phyloP scores from a whole-genome alignment of 2,329 filamentous ascomycete species.

The Colletotrichum filicis region DNA sequence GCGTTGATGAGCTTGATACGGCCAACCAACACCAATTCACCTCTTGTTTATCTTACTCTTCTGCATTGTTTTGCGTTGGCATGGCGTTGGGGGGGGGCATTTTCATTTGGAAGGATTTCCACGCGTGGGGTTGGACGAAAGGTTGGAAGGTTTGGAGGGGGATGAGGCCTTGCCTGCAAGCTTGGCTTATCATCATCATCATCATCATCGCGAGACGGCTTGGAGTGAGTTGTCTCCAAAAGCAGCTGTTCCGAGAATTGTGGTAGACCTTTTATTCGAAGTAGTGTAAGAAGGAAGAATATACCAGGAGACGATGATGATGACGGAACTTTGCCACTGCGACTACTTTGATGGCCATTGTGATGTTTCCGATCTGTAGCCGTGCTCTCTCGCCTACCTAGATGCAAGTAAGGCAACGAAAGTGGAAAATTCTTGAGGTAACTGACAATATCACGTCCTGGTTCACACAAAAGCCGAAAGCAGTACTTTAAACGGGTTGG shows the following conservation, averaged over 20 bases:
- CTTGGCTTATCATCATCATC: background rate
- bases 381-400: background rate
- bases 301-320: constrained; percentile 2
- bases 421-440: too few relatives aligned
- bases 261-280: too few relatives aligned
- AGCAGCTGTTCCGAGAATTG: too few relatives aligned
- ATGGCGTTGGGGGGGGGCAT: constrained; percentile 31
- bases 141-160: background rate
- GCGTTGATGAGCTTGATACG: background rate
- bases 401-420: too few relatives aligned
- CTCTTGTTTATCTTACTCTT: constrained; percentile 11
- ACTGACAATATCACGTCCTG: background rate
- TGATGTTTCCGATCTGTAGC: too few relatives aligned
- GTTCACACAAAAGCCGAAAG: background rate
- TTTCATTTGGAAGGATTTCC: background rate
- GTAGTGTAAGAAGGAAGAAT: background rate
- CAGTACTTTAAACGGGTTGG: background rate
- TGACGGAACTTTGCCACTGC: background rate
- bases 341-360: too few relatives aligned
- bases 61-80: constrained; percentile 32
- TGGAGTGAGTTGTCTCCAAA: too few relatives aligned
- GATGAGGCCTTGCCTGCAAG: background rate
- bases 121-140: constrained; percentile 10
- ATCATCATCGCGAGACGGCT: background rate
- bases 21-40: background rate